phyloP scores from a whole-genome alignment of 208 protist species.

The Phytomonas francai region DNA sequence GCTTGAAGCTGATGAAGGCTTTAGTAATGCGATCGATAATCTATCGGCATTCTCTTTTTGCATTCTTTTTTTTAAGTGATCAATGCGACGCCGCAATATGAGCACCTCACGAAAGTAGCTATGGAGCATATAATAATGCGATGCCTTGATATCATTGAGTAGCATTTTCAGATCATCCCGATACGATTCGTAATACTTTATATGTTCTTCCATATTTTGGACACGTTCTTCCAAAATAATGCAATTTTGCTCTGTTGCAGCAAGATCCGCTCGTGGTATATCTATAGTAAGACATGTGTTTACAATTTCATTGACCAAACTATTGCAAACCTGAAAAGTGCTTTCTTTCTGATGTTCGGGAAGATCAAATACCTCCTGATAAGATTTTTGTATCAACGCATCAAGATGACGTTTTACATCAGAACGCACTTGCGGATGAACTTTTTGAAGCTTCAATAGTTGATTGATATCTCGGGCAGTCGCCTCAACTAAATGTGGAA shows the following conservation, averaged over 20 bases:
- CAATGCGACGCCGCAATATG: constrained; percentile 47
- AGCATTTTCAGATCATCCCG: constrained; percentile 17
- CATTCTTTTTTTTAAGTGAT: constrained; percentile 18
- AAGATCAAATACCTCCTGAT: constrained; percentile 30
- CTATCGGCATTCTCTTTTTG: neutral
- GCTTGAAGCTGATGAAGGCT: neutral
- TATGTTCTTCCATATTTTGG: constrained; percentile 19
- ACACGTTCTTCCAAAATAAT: constrained; percentile 30
- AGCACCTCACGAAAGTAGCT: constrained; percentile 80
- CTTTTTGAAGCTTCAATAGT: constrained; percentile 68
- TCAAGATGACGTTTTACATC: constrained; percentile 59
- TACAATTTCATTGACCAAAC: constrained; percentile 35
- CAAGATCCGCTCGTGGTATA: constrained; percentile 39
- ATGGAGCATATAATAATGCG: constrained; percentile 80
- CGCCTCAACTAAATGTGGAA: constrained; percentile 50
- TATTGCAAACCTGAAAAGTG: constrained; percentile 42
- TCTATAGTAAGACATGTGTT: constrained; percentile 33
- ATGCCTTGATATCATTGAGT: constrained; percentile 29
- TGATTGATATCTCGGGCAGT: constrained; percentile 65
- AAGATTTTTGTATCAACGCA: constrained; percentile 36
- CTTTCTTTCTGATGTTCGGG: constrained; percentile 26
- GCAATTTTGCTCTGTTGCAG: constrained; percentile 19
- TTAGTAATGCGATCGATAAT: neutral
- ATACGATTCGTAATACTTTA: constrained; percentile 12
- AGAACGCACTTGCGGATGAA: constrained; percentile 70